Evolutionary conservation across 148 eudicot genomes (phyloP).

Genomic region (Cornus florida): DNA sequence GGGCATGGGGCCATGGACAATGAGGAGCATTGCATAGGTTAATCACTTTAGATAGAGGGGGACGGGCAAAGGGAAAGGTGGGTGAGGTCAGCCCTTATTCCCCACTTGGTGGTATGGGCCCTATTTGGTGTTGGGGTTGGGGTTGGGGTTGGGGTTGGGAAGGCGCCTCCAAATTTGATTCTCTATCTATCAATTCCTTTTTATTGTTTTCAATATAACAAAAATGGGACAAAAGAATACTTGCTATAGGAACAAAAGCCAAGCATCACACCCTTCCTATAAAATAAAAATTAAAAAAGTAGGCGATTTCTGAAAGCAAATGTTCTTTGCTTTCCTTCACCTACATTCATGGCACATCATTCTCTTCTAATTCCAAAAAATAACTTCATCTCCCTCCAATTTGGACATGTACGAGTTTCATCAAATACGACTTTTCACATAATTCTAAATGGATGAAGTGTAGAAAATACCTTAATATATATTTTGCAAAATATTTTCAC

Average conservation of each 20-base stretch:
- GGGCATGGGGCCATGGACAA: neutral
- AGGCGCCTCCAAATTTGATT: constrained; percentile 16
- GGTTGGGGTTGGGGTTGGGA: neutral
- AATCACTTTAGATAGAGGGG: neutral
- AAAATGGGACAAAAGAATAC: neutral
- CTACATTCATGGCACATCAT: neutral
- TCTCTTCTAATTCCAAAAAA: no score
- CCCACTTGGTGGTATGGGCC: neutral
- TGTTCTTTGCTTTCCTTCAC: constrained; percentile 11
- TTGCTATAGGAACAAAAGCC: neutral
- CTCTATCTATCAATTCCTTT: neutral
- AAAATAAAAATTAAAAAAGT: no score
- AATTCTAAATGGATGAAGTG: no score
- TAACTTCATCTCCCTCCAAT: no score
- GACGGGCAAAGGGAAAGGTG: neutral
- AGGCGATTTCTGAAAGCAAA: neutral
- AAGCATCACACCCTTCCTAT: neutral
- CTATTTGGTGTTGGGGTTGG: neutral
- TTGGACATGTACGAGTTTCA: no score
- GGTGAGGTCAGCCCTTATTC: neutral
- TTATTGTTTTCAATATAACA: neutral
- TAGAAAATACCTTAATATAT: no score
- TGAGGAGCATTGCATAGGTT: neutral
- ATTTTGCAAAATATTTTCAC: no score
- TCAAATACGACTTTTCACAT: no score